Conservation (phyloP, 169 alveolate genomes). For the Cystoisospora suis region DNA sequence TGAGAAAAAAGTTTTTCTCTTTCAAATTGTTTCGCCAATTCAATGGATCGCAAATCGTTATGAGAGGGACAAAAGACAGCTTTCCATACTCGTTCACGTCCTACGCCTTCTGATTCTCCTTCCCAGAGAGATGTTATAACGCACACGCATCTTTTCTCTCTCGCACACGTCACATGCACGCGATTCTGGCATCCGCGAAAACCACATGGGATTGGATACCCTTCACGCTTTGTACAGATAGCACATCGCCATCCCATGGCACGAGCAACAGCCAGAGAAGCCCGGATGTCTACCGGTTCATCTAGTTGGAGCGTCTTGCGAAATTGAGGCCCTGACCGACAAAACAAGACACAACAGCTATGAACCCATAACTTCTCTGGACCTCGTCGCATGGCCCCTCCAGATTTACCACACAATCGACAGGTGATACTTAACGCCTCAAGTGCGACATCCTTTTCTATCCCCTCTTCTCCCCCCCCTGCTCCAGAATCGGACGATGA, state of each 20-base stretch:
- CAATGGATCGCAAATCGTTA: constrained; percentile 19
- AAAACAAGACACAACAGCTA: constrained; percentile 67
- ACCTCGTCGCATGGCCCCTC: constrained; percentile 66
- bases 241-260: constrained; percentile 51
- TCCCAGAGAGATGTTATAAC: constrained; percentile 31
- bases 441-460: constrained; percentile 21
- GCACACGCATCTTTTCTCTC: constrained; percentile 54
- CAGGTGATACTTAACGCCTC: constrained; percentile 23
- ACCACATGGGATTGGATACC: constrained; percentile 55
- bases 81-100: constrained; percentile 42
- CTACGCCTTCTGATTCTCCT: constrained; percentile 27
- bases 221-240: constrained; percentile 41
- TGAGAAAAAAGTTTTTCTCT: background rate
- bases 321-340: constrained; percentile 55
- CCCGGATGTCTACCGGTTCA: constrained; percentile 40
- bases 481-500: background rate
- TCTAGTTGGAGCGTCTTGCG: constrained; percentile 57
- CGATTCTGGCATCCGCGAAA: constrained; percentile 56
- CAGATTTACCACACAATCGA: constrained; percentile 16
- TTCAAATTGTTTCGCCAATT: background rate
- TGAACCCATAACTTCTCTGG: constrained; percentile 65
- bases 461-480: constrained; percentile 5
- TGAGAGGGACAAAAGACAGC: constrained; percentile 64
- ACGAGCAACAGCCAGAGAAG: constrained; percentile 32
- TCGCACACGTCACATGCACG: constrained; percentile 62